These are phyloP conservation scores for Rickenella mellea DNA, from an alignment of 768 basidiomycete species.

Conservation along the genomic window DNA sequence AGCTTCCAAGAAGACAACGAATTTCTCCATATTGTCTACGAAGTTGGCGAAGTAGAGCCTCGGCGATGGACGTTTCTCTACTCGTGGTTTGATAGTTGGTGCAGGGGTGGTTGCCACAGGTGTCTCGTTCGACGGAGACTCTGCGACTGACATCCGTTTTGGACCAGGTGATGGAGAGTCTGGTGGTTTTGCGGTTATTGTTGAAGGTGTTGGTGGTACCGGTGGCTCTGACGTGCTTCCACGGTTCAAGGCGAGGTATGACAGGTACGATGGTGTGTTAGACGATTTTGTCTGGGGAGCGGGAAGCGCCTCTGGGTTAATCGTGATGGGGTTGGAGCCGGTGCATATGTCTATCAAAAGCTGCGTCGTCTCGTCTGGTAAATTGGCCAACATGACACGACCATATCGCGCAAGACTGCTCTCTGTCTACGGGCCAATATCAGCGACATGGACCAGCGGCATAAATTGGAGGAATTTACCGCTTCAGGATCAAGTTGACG, in stretches of 20 bases:
- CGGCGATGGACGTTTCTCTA: slow-evolving; percentile 62
- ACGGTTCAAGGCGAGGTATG: slow-evolving; percentile 63
- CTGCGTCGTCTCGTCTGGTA: slow-evolving; percentile 84
- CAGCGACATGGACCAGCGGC: slow-evolving; percentile 1
- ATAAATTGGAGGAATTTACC: slow-evolving; percentile 35
- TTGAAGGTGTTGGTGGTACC: slow-evolving; percentile 5
- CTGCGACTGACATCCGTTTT: slow-evolving; percentile 6
- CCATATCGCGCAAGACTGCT: slow-evolving; percentile 84
- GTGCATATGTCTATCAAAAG: slow-evolving; percentile 91
- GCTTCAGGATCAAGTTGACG: slow-evolving; percentile 68
- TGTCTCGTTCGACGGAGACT: slow-evolving; percentile 10
- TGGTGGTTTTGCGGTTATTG: slow-evolving; percentile 4
- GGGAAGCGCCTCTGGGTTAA: slow-evolving; percentile 28
- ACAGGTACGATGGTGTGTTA: slow-evolving; percentile 57
- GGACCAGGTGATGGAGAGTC: slow-evolving; percentile 19
- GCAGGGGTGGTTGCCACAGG: slow-evolving; percentile 4
- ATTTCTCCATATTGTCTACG: slow-evolving; percentile 77
- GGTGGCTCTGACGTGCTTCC: not conserved
- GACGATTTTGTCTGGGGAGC: slow-evolving; percentile 18
- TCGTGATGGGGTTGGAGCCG: slow-evolving; percentile 36
- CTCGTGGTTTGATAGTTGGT: slow-evolving; percentile 17
- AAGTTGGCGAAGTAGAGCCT: slow-evolving; percentile 89
- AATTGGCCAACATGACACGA: slow-evolving; percentile 68
- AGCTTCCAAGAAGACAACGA: slow-evolving; percentile 81
- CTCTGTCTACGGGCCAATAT: slow-evolving; percentile 53